Percentiles rank a stretch among this genome's conserved stretches.
These are phyloP conservation scores for Papiliotrema flavescens DNA, from an alignment of 1,284 basidiomycete species.

Conservation along the genomic window DNA sequence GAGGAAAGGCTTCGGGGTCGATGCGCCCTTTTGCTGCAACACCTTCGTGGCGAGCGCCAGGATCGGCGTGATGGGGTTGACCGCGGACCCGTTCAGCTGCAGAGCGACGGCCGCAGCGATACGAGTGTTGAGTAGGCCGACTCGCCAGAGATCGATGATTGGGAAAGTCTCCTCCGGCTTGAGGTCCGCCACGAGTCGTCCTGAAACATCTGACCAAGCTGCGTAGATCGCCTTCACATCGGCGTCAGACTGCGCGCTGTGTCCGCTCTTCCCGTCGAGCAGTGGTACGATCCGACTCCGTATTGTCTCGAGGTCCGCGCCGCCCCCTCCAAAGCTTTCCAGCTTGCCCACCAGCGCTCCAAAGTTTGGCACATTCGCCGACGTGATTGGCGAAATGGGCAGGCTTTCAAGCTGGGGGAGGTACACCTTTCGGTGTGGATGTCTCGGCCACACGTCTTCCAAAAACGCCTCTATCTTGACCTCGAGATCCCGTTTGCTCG, in stretches of 20 bases:
- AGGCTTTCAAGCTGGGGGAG: conserved; percentile 63
- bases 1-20: conserved; percentile 52
- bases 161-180: conserved; percentile 68
- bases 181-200: conserved; percentile 53
- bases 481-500: conserved; percentile 45
- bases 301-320: conserved; percentile 54
- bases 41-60: conserved; percentile 43
- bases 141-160: conserved; percentile 75
- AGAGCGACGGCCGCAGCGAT: conserved; percentile 51
- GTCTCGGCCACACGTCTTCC: conserved; percentile 55
- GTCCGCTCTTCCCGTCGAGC: conserved; percentile 60
- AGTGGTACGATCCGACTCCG: conserved; percentile 58
- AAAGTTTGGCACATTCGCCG: conserved; percentile 64
- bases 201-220: conserved; percentile 56
- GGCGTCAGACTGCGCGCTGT: conserved; percentile 35
- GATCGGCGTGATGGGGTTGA: conserved; percentile 56
- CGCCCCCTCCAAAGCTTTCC: conserved; percentile 56
- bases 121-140: conserved; percentile 64
- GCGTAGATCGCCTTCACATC: conserved; percentile 29
- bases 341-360: conserved; percentile 65
- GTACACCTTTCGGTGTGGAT: conserved; percentile 65
- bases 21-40: conserved; percentile 10
- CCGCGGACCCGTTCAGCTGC: conserved; percentile 57
- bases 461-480: conserved; percentile 31
- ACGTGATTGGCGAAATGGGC: conserved; percentile 71